Conservation (phyloP, 2,329 filamentous ascomycete species). For the Juglanconis juglandina region DNA sequence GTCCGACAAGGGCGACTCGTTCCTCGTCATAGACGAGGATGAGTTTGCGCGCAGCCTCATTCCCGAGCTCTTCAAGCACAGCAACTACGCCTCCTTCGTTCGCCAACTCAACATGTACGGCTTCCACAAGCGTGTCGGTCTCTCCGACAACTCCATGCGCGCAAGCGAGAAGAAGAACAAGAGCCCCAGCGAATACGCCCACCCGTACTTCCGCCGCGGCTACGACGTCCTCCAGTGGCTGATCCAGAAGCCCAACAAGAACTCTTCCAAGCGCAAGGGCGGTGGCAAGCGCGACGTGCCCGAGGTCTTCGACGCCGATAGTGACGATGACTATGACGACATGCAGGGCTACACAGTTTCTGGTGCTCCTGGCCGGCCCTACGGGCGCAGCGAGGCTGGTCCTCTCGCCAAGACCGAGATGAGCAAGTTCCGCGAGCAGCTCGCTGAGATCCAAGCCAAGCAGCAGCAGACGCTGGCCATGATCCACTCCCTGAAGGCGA, state of each 20-base stretch:
- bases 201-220: constrained; percentile 91
- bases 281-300: constrained; percentile 42
- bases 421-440: constrained; percentile 70
- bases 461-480: constrained; percentile 82
- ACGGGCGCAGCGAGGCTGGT: constrained; percentile 43
- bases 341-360: constrained; percentile 19
- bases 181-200: constrained; percentile 96
- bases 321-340: constrained; percentile 55
- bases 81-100: constrained; percentile 96
- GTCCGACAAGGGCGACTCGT: constrained; percentile 95
- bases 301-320: constrained; percentile 55
- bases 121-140: constrained; percentile 90
- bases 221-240: constrained; percentile 92
- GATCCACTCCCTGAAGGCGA: constrained; percentile 74
- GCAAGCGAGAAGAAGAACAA: constrained; percentile 97
- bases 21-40: constrained; percentile 94
- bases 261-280: constrained; percentile 52
- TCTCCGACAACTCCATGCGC: constrained; percentile 97
- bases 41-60: constrained; percentile 97
- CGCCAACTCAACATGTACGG: constrained; percentile 96
- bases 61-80: constrained; percentile 98
- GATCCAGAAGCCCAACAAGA: constrained; percentile 89
- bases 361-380: constrained; percentile 31
- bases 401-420: constrained; percentile 66
- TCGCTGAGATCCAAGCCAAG: constrained; percentile 78